Evolutionary conservation across 495 filamentous ascomycete species (phyloP), one percentile per base, ranked within the genome.

Genomic region (Xylaria acuta): DNA sequence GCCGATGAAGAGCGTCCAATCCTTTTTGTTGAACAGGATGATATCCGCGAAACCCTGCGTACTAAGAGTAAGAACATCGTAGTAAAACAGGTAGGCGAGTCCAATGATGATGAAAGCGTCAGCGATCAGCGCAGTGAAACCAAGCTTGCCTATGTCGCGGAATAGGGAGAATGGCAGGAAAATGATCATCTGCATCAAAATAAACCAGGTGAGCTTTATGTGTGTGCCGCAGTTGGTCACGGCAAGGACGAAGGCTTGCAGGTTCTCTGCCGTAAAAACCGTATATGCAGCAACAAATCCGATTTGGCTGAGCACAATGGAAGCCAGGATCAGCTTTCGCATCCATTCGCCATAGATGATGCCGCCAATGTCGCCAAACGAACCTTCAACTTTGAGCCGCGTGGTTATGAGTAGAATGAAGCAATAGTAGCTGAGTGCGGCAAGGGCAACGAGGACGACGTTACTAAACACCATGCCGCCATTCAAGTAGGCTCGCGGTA

Each of bases 281-380:
- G 97, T 98, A 81, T 98, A 98, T n/a, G 96, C 96, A 8, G 94
- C 91, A 5, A 97, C 93, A 78, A 99, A 99, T 43, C 96, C 96
- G 62, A 99, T 86, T 80, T 99, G 96, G 78, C 93, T 97, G 74
- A 98, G 85, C 40, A 98, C 94, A 74, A 99, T 95, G 0, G 95
- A 98, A 32, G 85, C 84, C 43, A 98, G 89, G 76, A 99, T 98
- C 64, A 97, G 85, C 54, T 87, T 87, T 72, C 95, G 88, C 92
- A 99, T 93, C 86, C 90, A 92, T 69, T 91, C 92, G 59, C 96
- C 96, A 78, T 93, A 98, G n/a, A 98, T 83, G 56, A 92, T 88
- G 27, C 92, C 94, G 66, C 97, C 96, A 75, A 99, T 97, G 75
- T 98, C 96, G 85, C 96, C 96, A 83, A 97, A 99, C 12, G 94